Base-by-base conservation (phyloP, 176 grass and related monocot species). In the Melocanna baccifera region DNA sequence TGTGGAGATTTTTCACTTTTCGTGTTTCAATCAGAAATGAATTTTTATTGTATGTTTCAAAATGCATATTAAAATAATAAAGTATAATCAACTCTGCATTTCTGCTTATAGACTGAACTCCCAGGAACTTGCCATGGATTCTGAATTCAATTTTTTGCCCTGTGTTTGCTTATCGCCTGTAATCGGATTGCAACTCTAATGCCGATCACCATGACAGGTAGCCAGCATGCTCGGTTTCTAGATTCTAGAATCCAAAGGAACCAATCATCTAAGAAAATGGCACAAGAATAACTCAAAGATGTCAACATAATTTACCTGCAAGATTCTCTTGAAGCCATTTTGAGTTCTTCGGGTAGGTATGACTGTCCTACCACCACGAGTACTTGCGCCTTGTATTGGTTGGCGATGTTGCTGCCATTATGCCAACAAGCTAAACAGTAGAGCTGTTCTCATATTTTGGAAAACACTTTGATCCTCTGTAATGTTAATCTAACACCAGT, bases 251-350 rank as follows among this genome's bases (percentile, higher is more conserved):
- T 45, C 16, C 5, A 64, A 77, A 75, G 12, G 8, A 1, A 14
- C 15, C 34, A 12, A 12, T 32, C 34, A 77, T 62, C 18, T n/a
- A 57, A 71, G 45, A n/a, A 71, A 64, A 86, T 28, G 58, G 10
- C 43, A 11, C 0, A 15, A 13, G 12, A 56, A 62, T 42, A 41
- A 11, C 12, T 81, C 76, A 43, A 61, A 43, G 37, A 65, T 22
- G 25, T 82, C 18, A 42, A 42, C 77, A 69, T 70, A 62, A 9
- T 55, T 94, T 80, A 94, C 94, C 94, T 88, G 91, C 81, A 46
- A 97, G 94, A 72, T 97, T 97, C 86, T 97, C 94, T 76, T 97
- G 79, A 66, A 97, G 88, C 94, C 94, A 97, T 89, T 92, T 94
- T 12, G 94, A 94, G 43, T 97, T 97, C 72, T 97, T 97, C 16